Conservation (phyloP, 495 filamentous ascomycete genomes). For the Tuber magnatum region DNA sequence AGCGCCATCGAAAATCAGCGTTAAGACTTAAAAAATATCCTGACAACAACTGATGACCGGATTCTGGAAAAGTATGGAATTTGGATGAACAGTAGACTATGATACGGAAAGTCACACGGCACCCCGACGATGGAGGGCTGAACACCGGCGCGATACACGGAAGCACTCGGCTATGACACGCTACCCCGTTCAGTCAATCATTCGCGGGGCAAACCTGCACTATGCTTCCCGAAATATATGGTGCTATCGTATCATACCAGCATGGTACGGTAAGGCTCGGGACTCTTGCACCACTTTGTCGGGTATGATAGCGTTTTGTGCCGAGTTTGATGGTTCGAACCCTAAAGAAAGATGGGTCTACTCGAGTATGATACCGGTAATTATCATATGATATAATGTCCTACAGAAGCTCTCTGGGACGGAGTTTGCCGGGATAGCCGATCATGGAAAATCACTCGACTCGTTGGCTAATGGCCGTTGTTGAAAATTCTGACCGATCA, state of each 20-base stretch:
- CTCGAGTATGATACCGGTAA: neutral
- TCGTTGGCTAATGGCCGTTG: neutral
- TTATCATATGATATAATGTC: too few species aligned
- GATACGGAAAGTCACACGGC: too few species aligned
- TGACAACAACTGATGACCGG: neutral
- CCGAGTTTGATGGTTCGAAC: neutral
- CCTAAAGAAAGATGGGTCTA: neutral
- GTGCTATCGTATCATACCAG: neutral
- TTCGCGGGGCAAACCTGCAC: neutral
- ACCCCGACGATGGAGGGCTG: neutral
- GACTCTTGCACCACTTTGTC: neutral
- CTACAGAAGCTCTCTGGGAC: too few species aligned
- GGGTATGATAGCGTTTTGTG: neutral
- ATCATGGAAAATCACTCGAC: neutral
- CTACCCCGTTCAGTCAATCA: neutral
- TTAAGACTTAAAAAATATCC: too few species aligned
- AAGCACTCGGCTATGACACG: neutral
- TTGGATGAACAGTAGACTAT: too few species aligned
- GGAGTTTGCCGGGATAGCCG: neutral
- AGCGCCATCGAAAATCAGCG: neutral
- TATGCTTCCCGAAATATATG: neutral
- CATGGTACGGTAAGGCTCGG: neutral
- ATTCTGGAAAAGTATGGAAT: neutral
- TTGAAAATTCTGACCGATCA: too few species aligned
- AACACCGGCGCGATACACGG: neutral